Evolutionary conservation across 169 alveolate genomes (phyloP).

Genomic region (Plasmodium sp.): DNA sequence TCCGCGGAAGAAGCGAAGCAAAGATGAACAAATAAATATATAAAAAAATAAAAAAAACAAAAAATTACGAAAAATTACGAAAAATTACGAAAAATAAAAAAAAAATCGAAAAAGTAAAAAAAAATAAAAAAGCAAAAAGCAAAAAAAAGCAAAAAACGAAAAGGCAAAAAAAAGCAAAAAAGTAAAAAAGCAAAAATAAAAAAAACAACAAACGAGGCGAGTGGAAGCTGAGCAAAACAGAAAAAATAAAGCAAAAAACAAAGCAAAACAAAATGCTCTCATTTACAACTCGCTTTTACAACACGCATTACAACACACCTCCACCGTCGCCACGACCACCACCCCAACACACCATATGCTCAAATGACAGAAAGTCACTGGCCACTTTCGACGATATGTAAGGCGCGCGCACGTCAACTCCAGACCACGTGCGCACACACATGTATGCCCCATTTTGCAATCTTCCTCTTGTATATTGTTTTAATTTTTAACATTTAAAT

Average conservation of each 20-base stretch:
- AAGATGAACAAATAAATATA: background rate
- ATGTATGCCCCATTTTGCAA: slow-evolving; percentile 10
- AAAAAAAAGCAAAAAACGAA: background rate
- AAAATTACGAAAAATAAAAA: background rate
- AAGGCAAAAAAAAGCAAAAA: background rate
- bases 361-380: background rate
- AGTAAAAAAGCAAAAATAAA: background rate
- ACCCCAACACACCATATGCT: background rate
- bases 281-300: background rate
- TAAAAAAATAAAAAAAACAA: background rate
- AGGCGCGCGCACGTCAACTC: background rate
- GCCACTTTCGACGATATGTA: background rate
- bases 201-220: background rate
- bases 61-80: slow-evolving; percentile 1
- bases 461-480: slow-evolving; percentile 38
- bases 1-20: background rate
- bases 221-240: background rate
- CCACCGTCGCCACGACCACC: background rate
- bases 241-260: background rate
- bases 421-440: background rate
- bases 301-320: background rate
- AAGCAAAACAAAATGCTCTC: background rate
- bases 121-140: background rate
- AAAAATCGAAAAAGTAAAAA: background rate
- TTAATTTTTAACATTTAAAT: slow-evolving; percentile 52